Evolutionary conservation across 2,329 filamentous ascomycete species (phyloP).

Genomic region (Bipolaris bicolor): DNA sequence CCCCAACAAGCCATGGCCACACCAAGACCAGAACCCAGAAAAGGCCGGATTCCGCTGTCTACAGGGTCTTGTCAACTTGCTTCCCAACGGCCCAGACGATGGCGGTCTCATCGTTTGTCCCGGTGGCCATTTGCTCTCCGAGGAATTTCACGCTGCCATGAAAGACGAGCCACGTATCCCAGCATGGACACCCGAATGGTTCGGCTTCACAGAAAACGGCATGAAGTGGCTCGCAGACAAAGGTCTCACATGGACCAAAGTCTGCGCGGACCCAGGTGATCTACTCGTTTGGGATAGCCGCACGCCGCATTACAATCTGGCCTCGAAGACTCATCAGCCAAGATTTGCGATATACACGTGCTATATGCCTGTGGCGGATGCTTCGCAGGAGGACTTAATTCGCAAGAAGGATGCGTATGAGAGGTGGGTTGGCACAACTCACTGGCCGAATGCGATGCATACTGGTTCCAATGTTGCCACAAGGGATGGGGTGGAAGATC

Average conservation of each 20-base stretch:
- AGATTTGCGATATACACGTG: slow-evolving; percentile 46
- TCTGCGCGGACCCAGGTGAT: slow-evolving; percentile 53
- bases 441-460: slow-evolving; percentile 46
- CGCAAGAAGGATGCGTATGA: slow-evolving; percentile 39
- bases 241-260: slow-evolving; percentile 50
- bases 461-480: slow-evolving; percentile 43
- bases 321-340: slow-evolving; percentile 34
- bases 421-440: slow-evolving; percentile 35
- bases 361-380: slow-evolving; percentile 47
- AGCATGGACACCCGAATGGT: slow-evolving; percentile 45
- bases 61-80: slow-evolving; percentile 59
- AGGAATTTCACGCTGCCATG: slow-evolving; percentile 40
- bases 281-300: slow-evolving; percentile 54
- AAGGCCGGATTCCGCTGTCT: slow-evolving; percentile 58
- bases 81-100: slow-evolving; percentile 46
- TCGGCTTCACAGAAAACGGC: slow-evolving; percentile 40
- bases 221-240: slow-evolving; percentile 52
- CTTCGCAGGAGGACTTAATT: slow-evolving; percentile 41
- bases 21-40: slow-evolving; percentile 37
- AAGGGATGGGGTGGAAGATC: slow-evolving; percentile 38
- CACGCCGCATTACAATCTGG: slow-evolving; percentile 47
- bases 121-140: slow-evolving; percentile 38
- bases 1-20: slow-evolving; percentile 44
- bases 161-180: slow-evolving; percentile 36
- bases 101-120: slow-evolving; percentile 48